Conservation (phyloP, 805 yeast species). For the Clavispora carvajalis region DNA sequence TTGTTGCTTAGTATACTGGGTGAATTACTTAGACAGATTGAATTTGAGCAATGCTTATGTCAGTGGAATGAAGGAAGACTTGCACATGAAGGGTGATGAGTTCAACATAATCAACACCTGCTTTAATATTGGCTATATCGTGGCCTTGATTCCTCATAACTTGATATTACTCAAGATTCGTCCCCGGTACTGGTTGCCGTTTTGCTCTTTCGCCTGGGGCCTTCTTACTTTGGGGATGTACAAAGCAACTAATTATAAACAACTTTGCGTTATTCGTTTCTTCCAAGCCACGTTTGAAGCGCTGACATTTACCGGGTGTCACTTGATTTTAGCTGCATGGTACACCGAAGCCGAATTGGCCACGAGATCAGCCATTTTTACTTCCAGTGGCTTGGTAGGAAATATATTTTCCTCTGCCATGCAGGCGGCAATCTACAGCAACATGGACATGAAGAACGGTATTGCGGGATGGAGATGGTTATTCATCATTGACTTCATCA, state of each 20-base stretch:
- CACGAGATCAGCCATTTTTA: slow-evolving; percentile 49
- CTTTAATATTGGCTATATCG: slow-evolving; percentile 56
- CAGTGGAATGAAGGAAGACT: slow-evolving; percentile 61
- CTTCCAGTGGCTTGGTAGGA: slow-evolving; percentile 50
- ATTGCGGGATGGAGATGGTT: slow-evolving; percentile 64
- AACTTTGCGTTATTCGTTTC: slow-evolving; percentile 53
- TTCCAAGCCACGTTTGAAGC: slow-evolving; percentile 59
- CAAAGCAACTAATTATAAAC: slow-evolving; percentile 41
- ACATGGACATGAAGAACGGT: slow-evolving; percentile 43
- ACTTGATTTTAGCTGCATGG: slow-evolving; percentile 51
- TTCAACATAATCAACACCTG: slow-evolving; percentile 49
- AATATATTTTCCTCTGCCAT: slow-evolving; percentile 50
- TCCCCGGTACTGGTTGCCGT: slow-evolving; percentile 53
- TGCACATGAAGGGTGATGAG: slow-evolving; percentile 43
- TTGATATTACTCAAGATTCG: slow-evolving; percentile 45
- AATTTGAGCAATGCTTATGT: slow-evolving; percentile 57
- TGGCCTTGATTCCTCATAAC: slow-evolving; percentile 61
- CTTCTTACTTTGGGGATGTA: slow-evolving; percentile 47
- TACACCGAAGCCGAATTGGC: slow-evolving; percentile 44
- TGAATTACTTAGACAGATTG: slow-evolving; percentile 54
- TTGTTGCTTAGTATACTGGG: slow-evolving; percentile 38
- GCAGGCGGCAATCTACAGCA: slow-evolving; percentile 49
- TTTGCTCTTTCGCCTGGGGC: slow-evolving; percentile 55
- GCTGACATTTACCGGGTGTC: slow-evolving; percentile 52
- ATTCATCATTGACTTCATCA: slow-evolving; percentile 56